Conservation (phyloP, 257 asterid genomes). For the Marsdenia floribunda region DNA sequence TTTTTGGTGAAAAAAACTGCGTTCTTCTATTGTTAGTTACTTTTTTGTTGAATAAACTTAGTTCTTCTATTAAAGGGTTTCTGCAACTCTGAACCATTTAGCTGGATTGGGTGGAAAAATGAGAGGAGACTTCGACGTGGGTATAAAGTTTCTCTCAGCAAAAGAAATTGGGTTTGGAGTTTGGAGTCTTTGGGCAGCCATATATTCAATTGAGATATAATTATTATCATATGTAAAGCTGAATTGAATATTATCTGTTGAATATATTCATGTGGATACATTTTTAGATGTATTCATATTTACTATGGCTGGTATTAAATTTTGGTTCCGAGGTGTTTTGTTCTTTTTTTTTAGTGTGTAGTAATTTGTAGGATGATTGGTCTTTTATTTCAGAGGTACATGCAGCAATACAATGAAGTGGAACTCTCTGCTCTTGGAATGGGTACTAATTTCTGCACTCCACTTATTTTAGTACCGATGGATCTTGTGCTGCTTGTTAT, state of each 20-base stretch:
- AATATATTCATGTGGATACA: neutral
- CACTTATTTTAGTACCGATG: constrained; percentile 4
- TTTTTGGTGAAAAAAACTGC: neutral
- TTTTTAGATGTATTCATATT: too few species aligned
- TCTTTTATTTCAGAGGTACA: constrained; percentile 50
- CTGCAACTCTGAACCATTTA: too few species aligned
- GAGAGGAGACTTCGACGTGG: too few species aligned
- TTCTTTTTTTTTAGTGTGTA: neutral
- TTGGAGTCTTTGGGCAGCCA: neutral
- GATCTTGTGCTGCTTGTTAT: neutral
- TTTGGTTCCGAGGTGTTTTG: too few species aligned
- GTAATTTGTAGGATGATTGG: neutral
- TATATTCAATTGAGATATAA: neutral
- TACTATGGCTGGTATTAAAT: too few species aligned
- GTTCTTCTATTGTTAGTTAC: neutral
- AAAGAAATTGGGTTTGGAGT: neutral
- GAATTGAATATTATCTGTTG: neutral
- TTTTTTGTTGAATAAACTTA: too few species aligned
- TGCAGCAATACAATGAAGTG: constrained; percentile 62
- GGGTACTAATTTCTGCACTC: constrained; percentile 39
- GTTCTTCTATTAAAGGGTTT: too few species aligned
- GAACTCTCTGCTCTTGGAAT: constrained; percentile 83
- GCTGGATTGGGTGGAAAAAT: too few species aligned
- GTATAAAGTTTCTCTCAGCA: too few species aligned
- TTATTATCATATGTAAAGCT: neutral